Percentiles rank a stretch among this genome's conserved stretches.
phyloP scores from a whole-genome alignment of 1,139 yeast species.

The Pneumocystis carinii region DNA sequence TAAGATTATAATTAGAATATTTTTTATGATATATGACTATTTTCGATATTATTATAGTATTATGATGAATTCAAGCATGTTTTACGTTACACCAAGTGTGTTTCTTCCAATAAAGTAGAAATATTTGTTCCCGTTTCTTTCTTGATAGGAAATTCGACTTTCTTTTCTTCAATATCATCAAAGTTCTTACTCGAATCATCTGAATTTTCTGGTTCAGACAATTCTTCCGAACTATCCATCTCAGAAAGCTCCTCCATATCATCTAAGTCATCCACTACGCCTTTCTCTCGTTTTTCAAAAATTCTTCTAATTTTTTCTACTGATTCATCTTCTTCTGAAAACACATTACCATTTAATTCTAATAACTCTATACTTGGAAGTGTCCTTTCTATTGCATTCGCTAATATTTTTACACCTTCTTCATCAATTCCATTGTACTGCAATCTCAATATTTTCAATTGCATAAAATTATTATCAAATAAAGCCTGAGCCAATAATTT shows the following conservation, averaged over 20 bases:
- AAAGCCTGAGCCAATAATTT: conserved; percentile 32
- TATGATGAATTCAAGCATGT: not conserved
- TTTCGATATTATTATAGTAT: not conserved
- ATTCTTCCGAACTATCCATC: conserved; percentile 17
- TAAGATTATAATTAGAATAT: too few relatives aligned
- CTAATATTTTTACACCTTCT: conserved; percentile 44
- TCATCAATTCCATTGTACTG: conserved; percentile 82
- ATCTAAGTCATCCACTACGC: conserved; percentile 80
- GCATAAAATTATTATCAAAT: conserved; percentile 20
- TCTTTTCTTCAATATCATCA: not conserved
- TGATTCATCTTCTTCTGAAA: conserved; percentile 59
- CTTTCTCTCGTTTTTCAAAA: conserved; percentile 60
- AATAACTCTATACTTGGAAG: conserved; percentile 48
- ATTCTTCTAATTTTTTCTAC: conserved; percentile 41
- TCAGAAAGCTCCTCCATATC: conserved; percentile 81
- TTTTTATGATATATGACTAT: not conserved
- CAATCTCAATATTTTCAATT: conserved; percentile 47
- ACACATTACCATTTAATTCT: conserved; percentile 85
- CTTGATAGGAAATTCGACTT: not conserved
- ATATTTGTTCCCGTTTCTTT: not conserved
- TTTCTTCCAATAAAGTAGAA: not conserved
- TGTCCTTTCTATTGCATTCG: conserved; percentile 36
- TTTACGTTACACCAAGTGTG: not conserved
- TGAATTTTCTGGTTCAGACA: not conserved
- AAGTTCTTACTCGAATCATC: not conserved